Evolutionary conservation across 2,329 filamentous ascomycete species (phyloP), one percentile per base, ranked within the genome.

Genomic region (Conoideocrella luteorostrata): DNA sequence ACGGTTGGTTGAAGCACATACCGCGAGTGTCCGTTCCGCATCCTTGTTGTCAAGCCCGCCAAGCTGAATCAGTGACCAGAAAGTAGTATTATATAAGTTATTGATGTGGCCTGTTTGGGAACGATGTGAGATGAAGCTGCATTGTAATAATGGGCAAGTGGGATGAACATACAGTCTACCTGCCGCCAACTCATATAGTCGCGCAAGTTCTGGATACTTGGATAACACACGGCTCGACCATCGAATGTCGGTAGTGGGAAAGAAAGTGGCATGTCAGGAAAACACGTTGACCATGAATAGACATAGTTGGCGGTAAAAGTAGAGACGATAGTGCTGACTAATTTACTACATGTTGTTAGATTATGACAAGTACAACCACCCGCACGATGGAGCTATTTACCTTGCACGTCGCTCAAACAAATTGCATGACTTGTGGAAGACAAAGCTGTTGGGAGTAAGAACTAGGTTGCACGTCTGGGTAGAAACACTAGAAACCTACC

Each of bases 121-220:
- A 3, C 28, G 61, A 47, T 57, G 53, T 23, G 61, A 49, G 58
- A 53, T 15, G 32, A 24, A n/a, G 15, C 6, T n/a, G n/a, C n/a
- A n/a, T n/a, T n/a, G n/a, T n/a, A n/a, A 20, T 17, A 43, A 18
- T 1, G 7, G 13, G 22, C 5, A 23, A 3, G n/a, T 11, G 12
- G 4, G 4, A 13, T 5, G 20, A 12, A 41, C 82, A 63, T 62
- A 93, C 93, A 97, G 63, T 98, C 93, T 34, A 87, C 93, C 65
- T 98, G 93, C 54, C 93, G 78, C 93, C 93, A 98, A 60, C 86
- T 90, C 74, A 98, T 80, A 63, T 98, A 98, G 67, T 98, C 93
- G 21, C 90, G 76, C 52, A 98, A 66, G 61, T 95, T 94, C 55
- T 77, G 74, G 6, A 85, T 74, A 44, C 78, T 86, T 0, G 93